These are phyloP conservation scores for Hypoxylon sp. DNA, from an alignment of 2,329 filamentous ascomycete species.

Conservation along the genomic window DNA sequence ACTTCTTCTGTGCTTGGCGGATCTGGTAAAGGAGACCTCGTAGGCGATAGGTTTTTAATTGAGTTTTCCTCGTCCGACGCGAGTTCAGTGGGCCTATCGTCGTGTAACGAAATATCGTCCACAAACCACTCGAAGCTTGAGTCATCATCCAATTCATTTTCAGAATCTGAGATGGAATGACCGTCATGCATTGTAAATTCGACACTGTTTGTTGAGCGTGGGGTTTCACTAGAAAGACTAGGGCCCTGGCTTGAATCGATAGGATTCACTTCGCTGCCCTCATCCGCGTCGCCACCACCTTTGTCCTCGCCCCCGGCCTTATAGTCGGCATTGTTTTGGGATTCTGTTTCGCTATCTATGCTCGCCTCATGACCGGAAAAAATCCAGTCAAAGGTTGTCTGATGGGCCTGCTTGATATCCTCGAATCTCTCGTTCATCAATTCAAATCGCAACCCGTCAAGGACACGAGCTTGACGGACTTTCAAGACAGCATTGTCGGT, in stretches of 20 bases:
- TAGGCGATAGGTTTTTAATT: not conserved
- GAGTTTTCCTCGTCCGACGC: slow-evolving; percentile 5
- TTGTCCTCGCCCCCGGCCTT: not conserved
- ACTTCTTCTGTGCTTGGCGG: not conserved
- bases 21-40: not conserved
- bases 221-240: not conserved
- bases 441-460: slow-evolving; percentile 35
- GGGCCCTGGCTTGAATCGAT: not conserved
- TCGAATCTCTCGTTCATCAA: slow-evolving; percentile 42
- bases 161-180: not conserved
- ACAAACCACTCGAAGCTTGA: slow-evolving; percentile 19
- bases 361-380: not conserved
- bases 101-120: not conserved
- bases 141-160: not conserved
- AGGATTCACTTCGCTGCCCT: not conserved
- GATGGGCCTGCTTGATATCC: slow-evolving; percentile 33
- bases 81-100: not conserved
- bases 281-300: not conserved
- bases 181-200: not conserved
- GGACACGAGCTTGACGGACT: slow-evolving; percentile 21
- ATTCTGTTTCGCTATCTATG: not conserved
- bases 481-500: slow-evolving; percentile 21
- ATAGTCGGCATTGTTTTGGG: not conserved
- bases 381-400: slow-evolving; percentile 38
- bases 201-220: too few species aligned